phyloP scores from a whole-genome alignment of 768 basidiomycete genomes.

The Tubosaeta sp. region DNA sequence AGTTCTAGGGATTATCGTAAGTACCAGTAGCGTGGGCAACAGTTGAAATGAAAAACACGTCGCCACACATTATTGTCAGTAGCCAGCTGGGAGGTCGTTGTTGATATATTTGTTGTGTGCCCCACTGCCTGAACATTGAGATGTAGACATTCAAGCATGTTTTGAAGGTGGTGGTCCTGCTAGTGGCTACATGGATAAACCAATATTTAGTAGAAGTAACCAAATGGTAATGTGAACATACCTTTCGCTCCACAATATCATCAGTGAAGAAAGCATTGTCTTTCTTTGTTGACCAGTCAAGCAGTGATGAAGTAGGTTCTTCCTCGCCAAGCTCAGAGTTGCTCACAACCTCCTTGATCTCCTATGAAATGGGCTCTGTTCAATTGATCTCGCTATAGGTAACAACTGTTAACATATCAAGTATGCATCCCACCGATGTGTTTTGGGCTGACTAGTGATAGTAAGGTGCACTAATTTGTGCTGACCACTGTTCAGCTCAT shows the following conservation, averaged over 20 bases:
- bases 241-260: too few species aligned
- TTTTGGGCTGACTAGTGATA: too few species aligned
- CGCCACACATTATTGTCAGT: slow-evolving; percentile 3
- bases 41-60: slow-evolving; percentile 2
- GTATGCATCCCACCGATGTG: not conserved
- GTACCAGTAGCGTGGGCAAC: slow-evolving; percentile 3
- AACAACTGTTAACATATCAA: not conserved
- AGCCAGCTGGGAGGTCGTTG: slow-evolving; percentile 1
- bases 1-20: slow-evolving; percentile 6
- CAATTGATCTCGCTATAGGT: too few species aligned
- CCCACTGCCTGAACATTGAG: not conserved
- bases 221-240: not conserved
- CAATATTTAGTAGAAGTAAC: too few species aligned
- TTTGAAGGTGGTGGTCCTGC: not conserved
- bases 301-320: not conserved
- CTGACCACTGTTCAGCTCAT: too few species aligned
- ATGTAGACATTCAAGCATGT: not conserved
- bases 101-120: slow-evolving; percentile 9
- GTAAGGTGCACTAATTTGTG: too few species aligned
- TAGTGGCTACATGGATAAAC: not conserved
- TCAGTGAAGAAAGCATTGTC: too few species aligned
- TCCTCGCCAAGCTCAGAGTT: not conserved
- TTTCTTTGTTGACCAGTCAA: too few species aligned
- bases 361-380: not conserved
- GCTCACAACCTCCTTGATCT: not conserved